Evolutionary conservation across 2,329 filamentous ascomycete species (phyloP), one percentile per base, ranked within the genome.

Genomic region (Arachnopeziza araneosa): DNA sequence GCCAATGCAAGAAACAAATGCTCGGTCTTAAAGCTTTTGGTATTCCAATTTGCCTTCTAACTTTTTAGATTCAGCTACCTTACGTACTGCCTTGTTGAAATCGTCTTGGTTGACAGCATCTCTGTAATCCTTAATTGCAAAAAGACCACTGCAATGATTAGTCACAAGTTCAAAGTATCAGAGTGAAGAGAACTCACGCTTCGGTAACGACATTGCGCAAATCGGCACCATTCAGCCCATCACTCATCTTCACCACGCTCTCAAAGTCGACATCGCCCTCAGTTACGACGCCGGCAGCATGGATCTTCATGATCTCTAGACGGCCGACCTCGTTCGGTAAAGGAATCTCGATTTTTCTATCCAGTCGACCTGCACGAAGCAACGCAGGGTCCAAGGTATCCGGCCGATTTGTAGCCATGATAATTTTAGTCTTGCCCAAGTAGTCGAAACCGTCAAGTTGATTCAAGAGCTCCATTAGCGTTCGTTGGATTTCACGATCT

Each of bases 211-310:
- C 93, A 73, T 99, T 99, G 72, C 95, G 84, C 80, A 99, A 78
- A 85, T 99, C 95, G 55, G 95, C 95, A 73, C 95, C 95, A 77
- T 99, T 99, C 70, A 99, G 83, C 26, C 93, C 93, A 72, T 99
- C 95, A 70, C 93, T 97, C 95, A 99, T 99, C 86, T 99, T 99
- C 68, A 99, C 95, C 62, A 99, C 92, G 70, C 91, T 97, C 83
- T 99, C 95, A 73, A 96, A 99, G 75, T 99, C 96, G 72, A 99
- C 91, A 64, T 99, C 95, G 0, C 93, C 95, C 69, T 98, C 93
- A 52, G 90, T 87, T 61, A 91, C 84, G 17, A 99, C 95, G 63
- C 89, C 87, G 36, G 85, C 84, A 6, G 93, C 86, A 75, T 99
- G 95, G 68, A 99, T 99, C 85, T 99, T 99, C 76, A 99, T 81